Conservation (phyloP, 805 yeast species). For the Pichia californica region DNA sequence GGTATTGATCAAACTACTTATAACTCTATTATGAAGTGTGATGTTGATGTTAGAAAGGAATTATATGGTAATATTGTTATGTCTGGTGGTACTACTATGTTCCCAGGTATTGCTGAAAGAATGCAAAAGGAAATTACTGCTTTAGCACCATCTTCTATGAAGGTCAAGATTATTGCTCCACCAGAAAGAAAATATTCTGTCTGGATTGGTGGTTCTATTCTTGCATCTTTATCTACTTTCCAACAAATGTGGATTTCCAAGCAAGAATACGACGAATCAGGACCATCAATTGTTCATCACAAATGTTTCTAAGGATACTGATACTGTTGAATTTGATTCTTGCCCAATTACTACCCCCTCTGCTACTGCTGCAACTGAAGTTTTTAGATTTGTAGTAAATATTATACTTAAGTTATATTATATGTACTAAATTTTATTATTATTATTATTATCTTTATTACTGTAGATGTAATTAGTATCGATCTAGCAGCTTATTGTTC, state of each 20-base stretch:
- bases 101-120: conserved; percentile 99
- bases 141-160: conserved; percentile 99
- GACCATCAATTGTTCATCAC: conserved; percentile 98
- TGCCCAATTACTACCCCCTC: too few species aligned
- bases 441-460: conserved; percentile 3
- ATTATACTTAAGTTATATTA: conserved; percentile 1
- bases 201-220: conserved; percentile 99
- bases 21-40: conserved; percentile 97
- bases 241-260: conserved; percentile 99
- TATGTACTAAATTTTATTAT: conserved; percentile 5
- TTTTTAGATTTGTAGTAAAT: conserved; percentile 4
- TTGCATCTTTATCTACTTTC: conserved; percentile 98
- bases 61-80: conserved; percentile 98
- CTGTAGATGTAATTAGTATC: too few species aligned
- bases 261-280: conserved; percentile 99
- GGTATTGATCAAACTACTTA: conserved; percentile 98
- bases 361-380: background rate
- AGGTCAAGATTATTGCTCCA: conserved; percentile 98
- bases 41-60: conserved; percentile 98
- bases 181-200: conserved; percentile 99
- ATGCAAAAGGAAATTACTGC: conserved; percentile 99
- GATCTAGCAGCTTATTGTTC: too few species aligned
- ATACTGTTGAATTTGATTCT: background rate
- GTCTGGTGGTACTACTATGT: conserved; percentile 99
- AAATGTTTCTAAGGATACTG: conserved; percentile 65